phyloP scores from a whole-genome alignment of 768 basidiomycete species.

The Heimioporus sp. region DNA sequence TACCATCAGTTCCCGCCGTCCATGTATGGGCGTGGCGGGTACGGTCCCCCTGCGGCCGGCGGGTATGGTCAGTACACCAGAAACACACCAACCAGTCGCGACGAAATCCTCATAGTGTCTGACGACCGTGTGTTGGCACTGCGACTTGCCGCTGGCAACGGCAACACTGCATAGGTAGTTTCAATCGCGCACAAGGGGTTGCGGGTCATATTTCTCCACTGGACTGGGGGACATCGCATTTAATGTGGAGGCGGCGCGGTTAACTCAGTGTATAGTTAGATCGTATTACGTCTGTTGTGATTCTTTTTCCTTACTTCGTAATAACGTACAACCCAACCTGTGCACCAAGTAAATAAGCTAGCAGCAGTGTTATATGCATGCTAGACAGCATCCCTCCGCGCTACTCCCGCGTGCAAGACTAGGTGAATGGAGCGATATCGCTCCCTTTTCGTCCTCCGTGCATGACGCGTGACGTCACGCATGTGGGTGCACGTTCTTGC shows the following conservation, averaged over 20 bases:
- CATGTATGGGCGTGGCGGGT: slow-evolving; percentile 27
- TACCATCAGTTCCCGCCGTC: slow-evolving; percentile 31
- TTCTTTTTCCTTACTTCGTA: slow-evolving; percentile 5
- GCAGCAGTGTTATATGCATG: no score
- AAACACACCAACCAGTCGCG: slow-evolving; percentile 55
- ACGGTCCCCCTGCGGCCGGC: slow-evolving; percentile 19
- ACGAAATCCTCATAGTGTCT: slow-evolving; percentile 88
- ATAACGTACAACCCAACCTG: no score
- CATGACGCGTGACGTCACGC: no score
- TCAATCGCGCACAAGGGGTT: slow-evolving; percentile 5
- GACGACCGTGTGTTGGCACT: slow-evolving; percentile 83
- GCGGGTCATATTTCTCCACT: slow-evolving; percentile 7
- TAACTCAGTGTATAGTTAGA: slow-evolving; percentile 24
- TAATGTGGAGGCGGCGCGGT: slow-evolving; percentile 3
- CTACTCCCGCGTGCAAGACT: no score
- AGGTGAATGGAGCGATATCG: no score
- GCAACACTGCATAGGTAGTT: no score
- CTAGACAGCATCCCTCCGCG: no score
- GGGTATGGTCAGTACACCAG: slow-evolving; percentile 44
- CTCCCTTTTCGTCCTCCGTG: no score
- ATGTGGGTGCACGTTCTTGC: no score
- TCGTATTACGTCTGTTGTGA: slow-evolving; percentile 28
- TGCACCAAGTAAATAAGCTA: no score
- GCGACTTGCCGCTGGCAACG: slow-evolving; percentile 41
- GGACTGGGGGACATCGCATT: slow-evolving; percentile 8